A percentile compares a stretch with the other conserved stretches of the same genome.
Evolutionary conservation across 1,139 yeast genomes (phyloP).

Genomic region (Kodamaea sp.): DNA sequence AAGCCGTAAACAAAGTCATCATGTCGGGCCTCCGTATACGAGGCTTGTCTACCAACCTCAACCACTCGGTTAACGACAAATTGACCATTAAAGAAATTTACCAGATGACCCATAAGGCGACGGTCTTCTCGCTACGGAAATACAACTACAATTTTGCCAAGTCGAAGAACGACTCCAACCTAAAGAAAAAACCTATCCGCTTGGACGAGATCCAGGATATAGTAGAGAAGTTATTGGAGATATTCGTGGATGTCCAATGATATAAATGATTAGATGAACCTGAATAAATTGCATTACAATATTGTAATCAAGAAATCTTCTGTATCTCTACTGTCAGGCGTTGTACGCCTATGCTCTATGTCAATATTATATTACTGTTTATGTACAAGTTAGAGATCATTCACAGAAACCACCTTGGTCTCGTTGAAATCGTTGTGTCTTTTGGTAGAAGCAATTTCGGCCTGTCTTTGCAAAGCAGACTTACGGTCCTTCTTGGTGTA

Average conservation of each 20-base stretch:
- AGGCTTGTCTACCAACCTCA: slow-evolving; percentile 34
- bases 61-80: slow-evolving; percentile 30
- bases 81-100: slow-evolving; percentile 42
- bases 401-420: slow-evolving; percentile 11
- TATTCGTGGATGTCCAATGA: slow-evolving; percentile 32
- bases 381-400: slow-evolving; percentile 11
- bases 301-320: too few relatives aligned
- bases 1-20: slow-evolving; percentile 37
- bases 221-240: slow-evolving; percentile 37
- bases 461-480: slow-evolving; percentile 30
- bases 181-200: slow-evolving; percentile 5
- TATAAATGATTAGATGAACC: too few relatives aligned
- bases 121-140: slow-evolving; percentile 43
- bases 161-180: neutral
- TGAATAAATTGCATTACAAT: too few relatives aligned
- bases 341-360: too few relatives aligned
- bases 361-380: slow-evolving; percentile 1
- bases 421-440: slow-evolving; percentile 20
- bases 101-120: slow-evolving; percentile 44
- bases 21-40: slow-evolving; percentile 45
- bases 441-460: slow-evolving; percentile 34
- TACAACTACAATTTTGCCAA: slow-evolving; percentile 29
- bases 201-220: slow-evolving; percentile 38
- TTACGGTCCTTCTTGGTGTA: slow-evolving; percentile 22
- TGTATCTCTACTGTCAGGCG: too few relatives aligned